phyloP scores from a whole-genome alignment of 768 basidiomycete species.

The Rhizopogon roseolus region DNA sequence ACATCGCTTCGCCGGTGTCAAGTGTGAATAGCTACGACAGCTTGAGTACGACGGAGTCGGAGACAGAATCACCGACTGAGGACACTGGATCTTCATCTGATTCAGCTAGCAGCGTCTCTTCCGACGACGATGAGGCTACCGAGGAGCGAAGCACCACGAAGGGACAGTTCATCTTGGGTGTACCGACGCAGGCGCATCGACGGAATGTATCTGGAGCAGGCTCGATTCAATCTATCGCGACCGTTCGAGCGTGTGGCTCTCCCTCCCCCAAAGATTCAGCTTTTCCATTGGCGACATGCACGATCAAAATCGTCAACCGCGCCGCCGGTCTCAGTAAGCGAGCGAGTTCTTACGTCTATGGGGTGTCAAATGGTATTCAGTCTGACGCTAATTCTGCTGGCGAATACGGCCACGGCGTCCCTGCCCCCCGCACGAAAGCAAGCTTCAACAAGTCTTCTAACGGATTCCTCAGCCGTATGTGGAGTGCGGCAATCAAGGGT shows the following conservation, averaged over 20 bases:
- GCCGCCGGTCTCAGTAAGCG: conserved; percentile 17
- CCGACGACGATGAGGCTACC: conserved; percentile 33
- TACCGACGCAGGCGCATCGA: conserved; percentile 39
- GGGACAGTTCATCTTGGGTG: conserved; percentile 42
- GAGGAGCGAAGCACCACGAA: conserved; percentile 12
- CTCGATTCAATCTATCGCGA: conserved; percentile 31
- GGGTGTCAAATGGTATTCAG: conserved; percentile 12
- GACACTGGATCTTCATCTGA: conserved; percentile 55
- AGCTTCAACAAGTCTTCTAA: conserved; percentile 38
- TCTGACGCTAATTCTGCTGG: conserved; percentile 5
- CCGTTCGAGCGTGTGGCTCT: conserved; percentile 26
- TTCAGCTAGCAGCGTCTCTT: conserved; percentile 43
- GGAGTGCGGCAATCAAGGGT: conserved; percentile 55
- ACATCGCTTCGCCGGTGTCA: conserved; percentile 26
- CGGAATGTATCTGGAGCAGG: conserved; percentile 30
- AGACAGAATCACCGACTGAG: conserved; percentile 54
- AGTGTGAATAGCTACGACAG: conserved; percentile 42
- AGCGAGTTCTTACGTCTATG: conserved; percentile 24
- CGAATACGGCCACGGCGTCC: conserved; percentile 12
- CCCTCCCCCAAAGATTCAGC: conserved; percentile 14
- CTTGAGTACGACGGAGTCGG: conserved; percentile 45
- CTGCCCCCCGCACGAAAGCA: conserved; percentile 20
- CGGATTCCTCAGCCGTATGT: conserved; percentile 69
- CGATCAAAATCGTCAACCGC: conserved; percentile 23
- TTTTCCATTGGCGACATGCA: conserved; percentile 10